Evolutionary conservation across 139 green algal species (phyloP).

Genomic region (Monoraphidium neglectum): DNA sequence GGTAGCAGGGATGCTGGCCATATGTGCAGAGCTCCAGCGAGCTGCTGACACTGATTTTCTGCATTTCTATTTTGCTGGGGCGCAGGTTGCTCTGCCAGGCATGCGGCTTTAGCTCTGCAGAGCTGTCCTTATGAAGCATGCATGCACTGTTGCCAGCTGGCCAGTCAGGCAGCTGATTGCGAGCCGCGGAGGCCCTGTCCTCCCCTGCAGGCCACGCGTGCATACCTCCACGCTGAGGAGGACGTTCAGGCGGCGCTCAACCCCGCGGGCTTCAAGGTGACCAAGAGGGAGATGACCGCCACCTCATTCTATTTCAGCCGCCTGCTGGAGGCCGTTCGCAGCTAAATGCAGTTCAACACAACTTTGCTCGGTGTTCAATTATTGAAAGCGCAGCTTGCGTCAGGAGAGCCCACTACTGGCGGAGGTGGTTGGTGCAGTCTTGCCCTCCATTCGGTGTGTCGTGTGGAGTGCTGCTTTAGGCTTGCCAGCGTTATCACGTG

Average conservation of each 20-base stretch:
- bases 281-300: constrained; percentile 95
- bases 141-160: background rate
- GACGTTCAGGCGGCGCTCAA: constrained; percentile 92
- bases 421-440: too few species aligned
- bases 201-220: constrained; percentile 81
- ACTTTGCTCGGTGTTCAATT: background rate
- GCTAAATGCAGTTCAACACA: constrained; percentile 25
- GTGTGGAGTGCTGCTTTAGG: too few species aligned
- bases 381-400: too few species aligned
- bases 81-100: too few species aligned
- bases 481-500: too few species aligned
- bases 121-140: background rate
- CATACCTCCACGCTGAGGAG: constrained; percentile 95
- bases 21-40: background rate
- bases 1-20: background rate
- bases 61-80: too few species aligned
- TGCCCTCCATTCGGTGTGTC: too few species aligned
- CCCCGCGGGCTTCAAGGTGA: constrained; percentile 76
- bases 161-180: too few species aligned
- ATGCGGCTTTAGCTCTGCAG: too few species aligned
- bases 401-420: too few species aligned
- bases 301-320: constrained; percentile 99
- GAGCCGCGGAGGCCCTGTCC: background rate
- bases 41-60: background rate
- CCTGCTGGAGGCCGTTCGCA: constrained; percentile 77